These are phyloP conservation scores for Fusarium heterosporum DNA, from an alignment of 2,329 filamentous ascomycete species.

Conservation along the genomic window DNA sequence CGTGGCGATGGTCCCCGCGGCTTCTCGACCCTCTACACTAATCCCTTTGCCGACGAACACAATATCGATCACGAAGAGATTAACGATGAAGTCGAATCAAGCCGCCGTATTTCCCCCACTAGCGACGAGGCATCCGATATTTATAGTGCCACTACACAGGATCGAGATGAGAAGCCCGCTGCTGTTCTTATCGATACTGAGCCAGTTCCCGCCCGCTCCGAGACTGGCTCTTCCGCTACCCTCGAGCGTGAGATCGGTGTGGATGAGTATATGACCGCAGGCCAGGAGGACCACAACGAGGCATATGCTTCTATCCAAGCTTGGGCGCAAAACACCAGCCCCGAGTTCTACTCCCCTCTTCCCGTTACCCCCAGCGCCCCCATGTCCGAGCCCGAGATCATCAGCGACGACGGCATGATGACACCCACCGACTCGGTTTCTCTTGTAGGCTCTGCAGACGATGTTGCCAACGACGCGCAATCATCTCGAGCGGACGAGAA, in stretches of 20 bases:
- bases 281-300: conserved; percentile 59
- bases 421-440: conserved; percentile 71
- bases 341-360: conserved; percentile 71
- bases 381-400: conserved; percentile 63
- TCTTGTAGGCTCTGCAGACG: conserved; percentile 63
- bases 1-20: conserved; percentile 60
- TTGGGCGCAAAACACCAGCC: conserved; percentile 68
- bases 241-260: conserved; percentile 54
- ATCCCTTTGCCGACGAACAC: conserved; percentile 71
- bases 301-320: conserved; percentile 72
- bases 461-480: conserved; percentile 58
- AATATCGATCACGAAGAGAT: conserved; percentile 63
- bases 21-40: conserved; percentile 62
- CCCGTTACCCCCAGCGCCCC: conserved; percentile 63
- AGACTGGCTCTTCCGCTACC: conserved; percentile 45
- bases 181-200: conserved; percentile 52
- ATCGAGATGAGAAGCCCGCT: conserved; percentile 36
- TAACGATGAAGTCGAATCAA: conserved; percentile 54
- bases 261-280: conserved; percentile 66
- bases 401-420: conserved; percentile 63
- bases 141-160: conserved; percentile 67
- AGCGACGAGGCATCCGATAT: conserved; percentile 66
- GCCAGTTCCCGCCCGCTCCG: conserved; percentile 32
- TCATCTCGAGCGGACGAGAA: conserved; percentile 54
- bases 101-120: conserved; percentile 56